Evolutionary conservation across 2,329 filamentous ascomycete genomes (phyloP).

Genomic region (Neocucurbitaria cava): DNA sequence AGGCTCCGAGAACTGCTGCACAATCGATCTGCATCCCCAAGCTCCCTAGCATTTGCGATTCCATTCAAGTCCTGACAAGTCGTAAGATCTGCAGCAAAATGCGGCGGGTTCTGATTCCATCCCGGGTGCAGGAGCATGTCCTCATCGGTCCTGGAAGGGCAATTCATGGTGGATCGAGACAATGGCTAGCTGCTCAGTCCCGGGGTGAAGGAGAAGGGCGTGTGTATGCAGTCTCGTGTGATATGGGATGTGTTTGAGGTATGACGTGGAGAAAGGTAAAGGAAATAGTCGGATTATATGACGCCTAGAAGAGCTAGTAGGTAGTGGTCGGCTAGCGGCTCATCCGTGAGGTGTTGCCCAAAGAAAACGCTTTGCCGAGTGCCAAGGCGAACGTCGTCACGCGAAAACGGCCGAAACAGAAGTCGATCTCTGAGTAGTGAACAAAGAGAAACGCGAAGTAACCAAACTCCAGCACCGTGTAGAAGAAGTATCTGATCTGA

Average conservation of each 20-base stretch:
- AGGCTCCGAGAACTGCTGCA: constrained; percentile 17
- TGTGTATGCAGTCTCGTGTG: neutral
- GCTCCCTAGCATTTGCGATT: constrained; percentile 39
- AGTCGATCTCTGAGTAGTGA: neutral
- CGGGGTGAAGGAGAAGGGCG: neutral
- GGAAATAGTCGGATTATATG: constrained; percentile 19
- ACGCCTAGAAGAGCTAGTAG: constrained; percentile 19
- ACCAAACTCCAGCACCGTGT: neutral
- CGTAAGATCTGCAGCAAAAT: constrained; percentile 40
- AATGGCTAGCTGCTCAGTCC: neutral
- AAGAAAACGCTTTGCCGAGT: constrained; percentile 19
- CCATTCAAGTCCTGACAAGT: constrained; percentile 41
- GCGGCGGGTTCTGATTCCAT: constrained; percentile 42
- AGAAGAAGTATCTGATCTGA: neutral
- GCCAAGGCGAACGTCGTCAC: constrained; percentile 23
- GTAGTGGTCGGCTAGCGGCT: constrained; percentile 25
- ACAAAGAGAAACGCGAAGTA: neutral
- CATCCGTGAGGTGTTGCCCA: constrained; percentile 21
- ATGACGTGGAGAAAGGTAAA: constrained; percentile 24
- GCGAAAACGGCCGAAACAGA: constrained; percentile 9
- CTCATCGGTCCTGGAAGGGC: constrained; percentile 38
- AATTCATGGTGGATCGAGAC: constrained; percentile 31
- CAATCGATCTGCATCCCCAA: constrained; percentile 32
- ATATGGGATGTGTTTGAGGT: constrained; percentile 8
- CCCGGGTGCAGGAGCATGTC: constrained; percentile 32